A percentile compares a stretch with the other conserved stretches of the same genome.
Evolutionary conservation across 352 stramenopile species (phyloP).

Genomic region (Blastocystis sp.): DNA sequence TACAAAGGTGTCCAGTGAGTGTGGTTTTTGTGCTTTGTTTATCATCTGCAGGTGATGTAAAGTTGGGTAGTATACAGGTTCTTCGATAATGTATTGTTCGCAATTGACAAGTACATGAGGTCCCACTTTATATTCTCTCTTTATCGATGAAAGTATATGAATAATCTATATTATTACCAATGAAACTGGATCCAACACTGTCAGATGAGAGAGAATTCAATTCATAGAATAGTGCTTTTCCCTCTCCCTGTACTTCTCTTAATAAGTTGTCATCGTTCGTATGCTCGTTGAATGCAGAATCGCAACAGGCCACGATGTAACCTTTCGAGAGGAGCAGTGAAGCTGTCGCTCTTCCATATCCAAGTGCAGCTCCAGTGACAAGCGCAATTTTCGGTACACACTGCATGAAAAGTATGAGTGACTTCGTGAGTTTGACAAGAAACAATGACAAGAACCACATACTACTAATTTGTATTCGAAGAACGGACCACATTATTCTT

Average conservation of each 20-base stretch:
- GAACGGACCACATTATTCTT: neutral
- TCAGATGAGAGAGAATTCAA: conserved; percentile 1
- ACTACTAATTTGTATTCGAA: neutral
- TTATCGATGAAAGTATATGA: neutral
- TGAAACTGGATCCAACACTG: neutral
- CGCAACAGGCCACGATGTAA: conserved; percentile 55
- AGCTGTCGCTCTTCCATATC: conserved; percentile 7
- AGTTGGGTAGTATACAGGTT: neutral
- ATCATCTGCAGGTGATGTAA: neutral
- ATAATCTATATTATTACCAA: neutral
- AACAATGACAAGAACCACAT: neutral
- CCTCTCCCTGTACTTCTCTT: neutral
- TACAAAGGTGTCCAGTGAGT: conserved; percentile 1
- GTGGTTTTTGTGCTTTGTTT: neutral
- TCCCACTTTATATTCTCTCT: neutral
- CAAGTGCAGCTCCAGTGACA: conserved; percentile 7
- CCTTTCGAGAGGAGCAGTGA: neutral
- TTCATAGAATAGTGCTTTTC: conserved; percentile 5
- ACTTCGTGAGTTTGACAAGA: conserved; percentile 57
- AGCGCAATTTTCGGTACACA: neutral
- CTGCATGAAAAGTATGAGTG: conserved; percentile 18
- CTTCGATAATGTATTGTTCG: neutral
- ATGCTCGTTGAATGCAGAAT: neutral
- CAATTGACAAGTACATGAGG: conserved; percentile 5
- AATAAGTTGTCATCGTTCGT: neutral